These are phyloP conservation scores for Trichoderma cornu-damae DNA, from an alignment of 2,329 filamentous ascomycete species.

Conservation along the genomic window DNA sequence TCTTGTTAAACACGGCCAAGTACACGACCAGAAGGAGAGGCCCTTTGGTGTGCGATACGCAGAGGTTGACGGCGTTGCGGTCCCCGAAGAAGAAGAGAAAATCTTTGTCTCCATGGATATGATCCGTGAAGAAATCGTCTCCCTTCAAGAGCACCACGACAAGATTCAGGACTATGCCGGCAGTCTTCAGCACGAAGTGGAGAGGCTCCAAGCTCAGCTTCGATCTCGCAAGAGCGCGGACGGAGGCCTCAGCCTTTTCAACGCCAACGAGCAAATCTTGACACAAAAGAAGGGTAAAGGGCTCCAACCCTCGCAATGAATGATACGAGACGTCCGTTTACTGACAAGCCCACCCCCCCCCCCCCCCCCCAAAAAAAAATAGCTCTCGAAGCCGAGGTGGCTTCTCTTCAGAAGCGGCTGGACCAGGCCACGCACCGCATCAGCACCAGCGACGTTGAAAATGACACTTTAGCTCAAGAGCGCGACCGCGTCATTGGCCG, in stretches of 20 bases:
- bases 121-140: constrained; percentile 53
- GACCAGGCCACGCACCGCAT: constrained; percentile 59
- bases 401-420: constrained; percentile 55
- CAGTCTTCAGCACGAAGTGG: constrained; percentile 48
- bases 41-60: constrained; percentile 38
- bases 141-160: constrained; percentile 52
- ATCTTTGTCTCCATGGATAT: constrained; percentile 59
- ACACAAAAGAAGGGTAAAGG: constrained; percentile 53
- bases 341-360: constrained; percentile 16
- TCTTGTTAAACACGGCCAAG: constrained; percentile 50
- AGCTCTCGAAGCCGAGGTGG: constrained; percentile 57
- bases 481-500: constrained; percentile 61
- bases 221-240: constrained; percentile 40
- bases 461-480: constrained; percentile 57
- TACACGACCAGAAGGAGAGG: constrained; percentile 40
- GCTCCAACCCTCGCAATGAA: neutral
- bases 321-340: neutral
- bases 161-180: constrained; percentile 51
- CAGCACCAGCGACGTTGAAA: constrained; percentile 58
- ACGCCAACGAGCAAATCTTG: constrained; percentile 41
- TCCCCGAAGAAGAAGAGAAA: constrained; percentile 51
- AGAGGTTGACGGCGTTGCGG: constrained; percentile 45
- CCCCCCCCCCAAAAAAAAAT: too few relatives aligned
- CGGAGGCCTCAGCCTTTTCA: constrained; percentile 40
- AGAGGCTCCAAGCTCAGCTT: constrained; percentile 46